phyloP scores from a whole-genome alignment of 495 filamentous ascomycete genomes.

The Acidiella bohemica region DNA sequence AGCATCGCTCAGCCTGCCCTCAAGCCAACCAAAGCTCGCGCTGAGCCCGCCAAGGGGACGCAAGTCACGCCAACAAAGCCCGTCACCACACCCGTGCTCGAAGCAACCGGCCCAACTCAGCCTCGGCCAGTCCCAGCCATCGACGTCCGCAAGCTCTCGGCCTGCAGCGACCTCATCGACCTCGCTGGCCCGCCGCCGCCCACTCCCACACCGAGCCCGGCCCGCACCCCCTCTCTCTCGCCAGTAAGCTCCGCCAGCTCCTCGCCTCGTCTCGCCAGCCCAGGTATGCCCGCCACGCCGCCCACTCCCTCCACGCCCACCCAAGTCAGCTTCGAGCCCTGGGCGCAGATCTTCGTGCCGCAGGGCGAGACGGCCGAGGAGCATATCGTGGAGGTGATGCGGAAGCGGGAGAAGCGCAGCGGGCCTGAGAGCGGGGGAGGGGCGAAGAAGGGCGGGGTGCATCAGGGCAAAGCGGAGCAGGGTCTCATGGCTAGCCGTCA shows the following conservation, averaged over 20 bases:
- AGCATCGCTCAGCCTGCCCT: no score
- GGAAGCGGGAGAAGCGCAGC: neutral
- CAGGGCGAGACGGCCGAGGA: slow-evolving; percentile 7
- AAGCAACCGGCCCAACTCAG: no score
- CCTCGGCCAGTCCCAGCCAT: neutral
- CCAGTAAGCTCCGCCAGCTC: slow-evolving; percentile 1
- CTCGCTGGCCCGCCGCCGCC: slow-evolving; percentile 8
- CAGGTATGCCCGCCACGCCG: neutral
- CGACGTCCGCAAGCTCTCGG: slow-evolving; percentile 7
- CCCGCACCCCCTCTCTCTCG: slow-evolving; percentile 1
- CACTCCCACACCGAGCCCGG: neutral
- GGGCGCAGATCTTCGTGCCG: slow-evolving; percentile 9
- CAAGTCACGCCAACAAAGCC: no score
- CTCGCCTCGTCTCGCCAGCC: neutral
- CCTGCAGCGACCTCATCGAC: slow-evolving; percentile 15
- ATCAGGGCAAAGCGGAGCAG: no score
- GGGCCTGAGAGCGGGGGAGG: no score
- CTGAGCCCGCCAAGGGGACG: no score
- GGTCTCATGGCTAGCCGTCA: no score
- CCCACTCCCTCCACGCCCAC: neutral
- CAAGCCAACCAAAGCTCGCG: neutral
- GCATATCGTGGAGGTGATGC: slow-evolving; percentile 9
- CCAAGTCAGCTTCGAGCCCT: neutral
- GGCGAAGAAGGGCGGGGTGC: no score
- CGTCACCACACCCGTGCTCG: no score